Evolutionary conservation across 2,329 filamentous ascomycete genomes (phyloP), one percentile per base, ranked within the genome.

Genomic region (Fusarium sp.): DNA sequence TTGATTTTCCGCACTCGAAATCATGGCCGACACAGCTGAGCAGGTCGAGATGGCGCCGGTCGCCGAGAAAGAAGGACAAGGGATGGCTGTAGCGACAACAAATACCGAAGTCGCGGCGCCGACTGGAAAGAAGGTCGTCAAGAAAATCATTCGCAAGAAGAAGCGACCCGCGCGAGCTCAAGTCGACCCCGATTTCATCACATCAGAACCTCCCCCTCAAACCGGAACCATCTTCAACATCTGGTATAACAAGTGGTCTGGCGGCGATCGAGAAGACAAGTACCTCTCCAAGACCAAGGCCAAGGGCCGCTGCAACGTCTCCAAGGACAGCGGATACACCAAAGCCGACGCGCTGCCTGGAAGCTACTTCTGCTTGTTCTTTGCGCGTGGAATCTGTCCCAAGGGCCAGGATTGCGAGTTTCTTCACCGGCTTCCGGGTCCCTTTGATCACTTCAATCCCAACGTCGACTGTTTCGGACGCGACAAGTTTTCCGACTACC

Each of bases 191-290:
- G 88, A 90, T 36, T 89, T 89, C 39, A 85, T 96, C 78, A 91
- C 90, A 70, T 89, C 89, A 31, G 92, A 97, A 70, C 90, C 91
- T 5, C 92, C 93, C 13, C 91, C 92, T 2, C 93, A 98, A 72
- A 98, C 94, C 0, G 95, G 95, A 49, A 96, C 92, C 0, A 92
- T 93, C 56, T 99, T 95, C 84, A 99, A 99, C 40, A 65, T 96
- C 72, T 97, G 93, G 94, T 97, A 97, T 80, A 97, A 97, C 81
- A 98, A 97, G 78, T 98, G 94, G 93, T 91, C 89, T 1, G 95
- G 95, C 67, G 95, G 95, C 72, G 95, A 99, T 77, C 87, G 93
- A 59, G 94, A 98, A 74, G 93, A 96, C 80, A 92, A 93, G 70
- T 93, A 94, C 72, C 85, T 93, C 5, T 92, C 90, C 32, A 90